Evolutionary conservation across 805 yeast species (phyloP), one percentile per base, ranked within the genome.

Genomic region (Candida easanensis): DNA sequence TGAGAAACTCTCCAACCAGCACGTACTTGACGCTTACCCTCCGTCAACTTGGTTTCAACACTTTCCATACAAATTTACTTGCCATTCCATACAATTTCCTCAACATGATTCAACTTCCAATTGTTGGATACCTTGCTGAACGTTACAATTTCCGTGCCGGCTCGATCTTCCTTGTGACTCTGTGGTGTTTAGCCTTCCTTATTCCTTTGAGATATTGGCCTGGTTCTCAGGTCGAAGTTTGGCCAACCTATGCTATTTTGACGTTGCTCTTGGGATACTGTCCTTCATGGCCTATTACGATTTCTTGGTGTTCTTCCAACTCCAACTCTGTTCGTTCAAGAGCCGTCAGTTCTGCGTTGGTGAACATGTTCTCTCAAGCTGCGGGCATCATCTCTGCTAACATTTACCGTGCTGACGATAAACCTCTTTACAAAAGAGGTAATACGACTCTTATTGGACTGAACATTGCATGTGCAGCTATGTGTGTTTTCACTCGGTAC

Each of bases 271-370:
- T 69, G 17, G 56, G 77, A 28, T 73, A 72, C 19, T 65, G 69
- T 28, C 76, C 80, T 0, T 63, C 73, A 14, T 79, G 77, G 62
- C 77, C 84, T 1, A 61, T 81, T 37, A 64, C 74, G 45, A 81
- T 78, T 20, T 65, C 76, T 22, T 78, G 86, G 80, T 73, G 79
- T 44, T 80, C 88, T 0, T 60, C 76, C 23, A 82, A 82, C 52
- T 72, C 87, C 10, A 76, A 78, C 57, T 69, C 82, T 1, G 84
- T 83, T 21, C 63, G 82, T n/a, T 65, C 78, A 3, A 66, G 90
- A 51, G 76, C 88, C 0, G 79, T 83, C 4, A 72, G 83, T 13
- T 77, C 87, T 0, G 80, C 88, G 0, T 44, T 83, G 36, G 81
- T 77, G 55, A 84, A 82, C 53, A 80, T 82, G 70, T 74, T 71